Base-by-base conservation (phyloP, 2,329 filamentous ascomycete genomes). In the Penicillium sclerotiorum region DNA sequence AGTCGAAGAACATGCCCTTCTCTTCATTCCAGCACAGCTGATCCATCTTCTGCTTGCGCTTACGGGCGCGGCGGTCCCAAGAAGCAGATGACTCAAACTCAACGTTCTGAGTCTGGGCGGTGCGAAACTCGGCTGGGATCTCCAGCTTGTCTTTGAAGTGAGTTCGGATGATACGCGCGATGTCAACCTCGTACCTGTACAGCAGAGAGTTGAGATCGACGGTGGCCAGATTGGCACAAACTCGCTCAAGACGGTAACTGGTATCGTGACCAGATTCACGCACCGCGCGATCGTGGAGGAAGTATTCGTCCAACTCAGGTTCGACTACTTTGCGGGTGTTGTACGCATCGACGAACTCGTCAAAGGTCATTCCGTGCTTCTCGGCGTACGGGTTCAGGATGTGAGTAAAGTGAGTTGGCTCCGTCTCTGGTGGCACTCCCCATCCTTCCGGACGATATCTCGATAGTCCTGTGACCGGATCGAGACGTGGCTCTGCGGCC, bases 231-330 rank as follows among this genome's bases (percentile, higher is more conserved):
- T 96, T 85, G 9, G 90, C 94, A 62, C 89, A 92, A 20, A 95
- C 81, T 39, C 85, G 87, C 73, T 97, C 94, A 17, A 99, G 80
- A 15, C 94, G 89, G 73, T 97, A 97, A 13, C 89, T 89, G 2
- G 94, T 99, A 68, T 99, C 94, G 71, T 99, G 94, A 11, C 94
- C 94, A 15, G 93, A 96, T 72, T 99, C 94, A 59, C 94, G 87
- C 27, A 97, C 92, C 2, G 93, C 92, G 52, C 94, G 88, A 68
- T 99, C 94, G 69, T 99, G 94, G 66, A 95, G 76, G 75, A 97
- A 97, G 73, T 97, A 99, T 39, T 92, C 85, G 65, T 99, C 94
- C 12, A 99, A 79, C 56, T 95, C 90, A 0, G 92, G 91, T 73
- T 97, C 93, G 39, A 79, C 71, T 21, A 99, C 81, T 44, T 83